Percentiles rank a stretch among this genome's conserved stretches.
These are phyloP conservation scores for Rubia tinctorum DNA, from an alignment of 305 asterid species.

Conservation along the genomic window DNA sequence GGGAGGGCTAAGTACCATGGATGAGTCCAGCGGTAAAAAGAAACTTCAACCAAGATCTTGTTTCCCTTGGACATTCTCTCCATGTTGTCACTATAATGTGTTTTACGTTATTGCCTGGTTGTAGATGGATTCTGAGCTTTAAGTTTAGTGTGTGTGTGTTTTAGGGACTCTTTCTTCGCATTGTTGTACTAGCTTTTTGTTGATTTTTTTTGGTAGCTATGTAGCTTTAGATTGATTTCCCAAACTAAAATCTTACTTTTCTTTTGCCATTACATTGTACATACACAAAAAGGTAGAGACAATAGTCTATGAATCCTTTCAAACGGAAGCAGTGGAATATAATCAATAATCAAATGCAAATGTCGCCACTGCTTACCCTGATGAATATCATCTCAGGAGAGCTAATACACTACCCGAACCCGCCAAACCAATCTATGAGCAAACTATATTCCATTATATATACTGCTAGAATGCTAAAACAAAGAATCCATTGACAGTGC, in stretches of 20 bases:
- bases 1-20: slow-evolving; percentile 18
- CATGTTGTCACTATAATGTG: not conserved
- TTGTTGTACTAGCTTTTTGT: slow-evolving; percentile 16
- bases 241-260: not conserved
- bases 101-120: not conserved
- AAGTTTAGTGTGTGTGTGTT: not conserved
- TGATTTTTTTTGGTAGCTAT: slow-evolving; percentile 19
- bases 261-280: not conserved
- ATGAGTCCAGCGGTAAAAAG: too few species aligned
- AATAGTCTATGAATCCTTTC: not conserved
- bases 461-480: not conserved
- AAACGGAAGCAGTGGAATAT: not conserved
- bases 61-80: slow-evolving; percentile 6
- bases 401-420: not conserved
- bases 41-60: not conserved
- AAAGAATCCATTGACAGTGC: not conserved
- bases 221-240: slow-evolving; percentile 2
- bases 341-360: not conserved
- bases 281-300: not conserved
- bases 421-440: not conserved
- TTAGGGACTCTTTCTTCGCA: not conserved
- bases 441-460: not conserved
- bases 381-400: not conserved
- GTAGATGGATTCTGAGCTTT: not conserved
- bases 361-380: not conserved